Base-by-base conservation (phyloP, 441 rosid genomes). In the Aleurites moluccanus region DNA sequence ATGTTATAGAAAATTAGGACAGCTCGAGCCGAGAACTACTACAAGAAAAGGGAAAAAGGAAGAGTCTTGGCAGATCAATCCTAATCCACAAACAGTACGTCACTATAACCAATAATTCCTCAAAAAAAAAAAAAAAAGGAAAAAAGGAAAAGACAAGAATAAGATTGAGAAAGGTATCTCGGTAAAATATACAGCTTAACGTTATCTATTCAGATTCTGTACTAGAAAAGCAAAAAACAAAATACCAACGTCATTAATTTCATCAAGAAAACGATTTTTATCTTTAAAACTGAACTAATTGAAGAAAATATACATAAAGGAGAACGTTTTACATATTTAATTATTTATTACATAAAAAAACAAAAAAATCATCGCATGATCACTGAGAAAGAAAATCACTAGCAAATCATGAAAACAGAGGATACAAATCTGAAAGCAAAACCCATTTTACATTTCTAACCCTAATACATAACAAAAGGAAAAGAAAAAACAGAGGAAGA, bases 381-480 rank as follows among this genome's bases (percentile, higher is more conserved):
- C 38, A 40, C n/a, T 1, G 61, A 33, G 6, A 1, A 11, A 11
- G n/a, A 38, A 23, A 25, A 44, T 1, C 8, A 28, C 13, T n/a
- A 35, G 2, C 21, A 27, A 40, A 52, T 14, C 64, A 64, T 40
- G 23, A 38, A 64, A 56, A 67, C 70, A 65, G 25, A 40, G 56
- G 33, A 44, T 70, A 18, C 9, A n/a, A 11, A 61, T 44, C 61
- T 33, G 21, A 68, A 60, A 75, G 10, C 47, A 61, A 63, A 44
- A 69, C 59, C 72, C 77, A 60, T 7, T 16, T 33, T 38, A 55
- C 67, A 69, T 14, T 1, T 61, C 45, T 16, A 72, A 62, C 77
- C 73, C 63, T 50, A 62, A 77, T 64, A 55, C 56, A 18, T 10
- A 3, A 3, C 4, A 28, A 73, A 40, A 25, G 56, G 28, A 25